These are phyloP conservation scores for Cornus suecica DNA, from an alignment of 148 eudicot species.

Conservation along the genomic window DNA sequence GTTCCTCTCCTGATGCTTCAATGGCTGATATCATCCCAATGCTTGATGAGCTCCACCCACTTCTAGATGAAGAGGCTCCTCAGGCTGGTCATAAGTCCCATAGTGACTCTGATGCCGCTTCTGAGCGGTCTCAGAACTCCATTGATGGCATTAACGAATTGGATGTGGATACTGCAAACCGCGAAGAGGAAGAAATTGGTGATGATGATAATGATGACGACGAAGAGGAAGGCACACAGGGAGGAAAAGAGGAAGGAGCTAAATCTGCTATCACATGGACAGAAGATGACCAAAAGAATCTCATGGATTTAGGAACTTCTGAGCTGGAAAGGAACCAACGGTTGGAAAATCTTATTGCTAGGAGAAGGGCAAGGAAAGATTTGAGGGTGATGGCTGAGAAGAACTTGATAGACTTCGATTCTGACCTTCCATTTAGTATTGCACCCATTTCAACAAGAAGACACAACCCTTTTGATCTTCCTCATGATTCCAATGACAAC, in stretches of 20 bases:
- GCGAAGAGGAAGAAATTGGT: slow-evolving; percentile 42
- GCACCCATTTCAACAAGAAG: slow-evolving; percentile 58
- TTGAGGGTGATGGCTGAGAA: slow-evolving; percentile 46
- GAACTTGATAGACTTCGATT: slow-evolving; percentile 66
- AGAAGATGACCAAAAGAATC: slow-evolving; percentile 77
- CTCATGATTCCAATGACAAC: slow-evolving; percentile 48
- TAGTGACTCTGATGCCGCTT: slow-evolving; percentile 30
- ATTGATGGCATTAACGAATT: slow-evolving; percentile 34
- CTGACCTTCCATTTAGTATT: slow-evolving; percentile 50
- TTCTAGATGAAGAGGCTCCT: slow-evolving; percentile 48
- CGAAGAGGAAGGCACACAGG: slow-evolving; percentile 34
- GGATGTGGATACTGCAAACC: slow-evolving; percentile 47
- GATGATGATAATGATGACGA: slow-evolving; percentile 57
- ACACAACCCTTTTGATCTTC: slow-evolving; percentile 63
- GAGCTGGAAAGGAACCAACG: slow-evolving; percentile 74
- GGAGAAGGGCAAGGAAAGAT: slow-evolving; percentile 53
- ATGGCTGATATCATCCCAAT: slow-evolving; percentile 76
- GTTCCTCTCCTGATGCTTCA: slow-evolving; percentile 85
- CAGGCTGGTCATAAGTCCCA: slow-evolving; percentile 30
- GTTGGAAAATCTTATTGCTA: slow-evolving; percentile 66
- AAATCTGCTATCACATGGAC: slow-evolving; percentile 71
- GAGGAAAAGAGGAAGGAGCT: slow-evolving; percentile 33
- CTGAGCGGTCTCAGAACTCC: slow-evolving; percentile 26
- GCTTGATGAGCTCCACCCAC: slow-evolving; percentile 83
- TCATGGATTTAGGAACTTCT: slow-evolving; percentile 73